Evolutionary conservation across 495 filamentous ascomycete genomes (phyloP), one percentile per base, ranked within the genome.

Genomic region (Podospora tetraspora): DNA sequence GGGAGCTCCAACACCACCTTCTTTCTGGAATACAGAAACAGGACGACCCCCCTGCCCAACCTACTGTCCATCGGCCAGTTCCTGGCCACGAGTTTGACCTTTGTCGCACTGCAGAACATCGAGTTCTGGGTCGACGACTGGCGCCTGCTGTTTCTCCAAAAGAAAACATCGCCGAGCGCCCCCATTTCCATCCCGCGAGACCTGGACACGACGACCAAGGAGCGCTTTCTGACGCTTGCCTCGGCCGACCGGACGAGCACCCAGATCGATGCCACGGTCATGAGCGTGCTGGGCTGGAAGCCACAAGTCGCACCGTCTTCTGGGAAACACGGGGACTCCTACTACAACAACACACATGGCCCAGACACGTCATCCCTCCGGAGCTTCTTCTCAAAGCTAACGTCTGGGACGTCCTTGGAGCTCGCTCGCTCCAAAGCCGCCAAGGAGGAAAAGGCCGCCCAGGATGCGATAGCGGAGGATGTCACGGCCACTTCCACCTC

Each of bases 81-180:
- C 72, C 82, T 99, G 63, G 89, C 92, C 2, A 97, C 93, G 56
- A 97, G 94, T 79, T 83, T 99, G 79, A 99, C 96, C 10, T 99
- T 99, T 79, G 94, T 99, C 57, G 89, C 90, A 1, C 81, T 99
- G 56, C 84, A 96, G 75, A 84, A 85, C 30, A 93, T 99, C 63
- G 95, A 98, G 69, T 83, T 99, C 52, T 92, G 88, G 86, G 83
- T 99, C 57, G 94, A 98, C 75, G 91, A 96, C 69, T 92, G 88
- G 84, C 91, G 87, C 68, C 80, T 99, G 22, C 76, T 97, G 27
- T 82, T 83, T 19, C 78, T 99, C 24, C 83, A 84, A 5, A 98
- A 98, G 80, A 96, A 95, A 75, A 86, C 86, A 2, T 92, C 93
- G 2, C 93, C 93, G 8, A 87, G 89, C 32, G 76, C 86, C 30